These are phyloP conservation scores for Pseudogymnoascus sp. DNA, from an alignment of 2,329 filamentous ascomycete genomes.

Conservation along the genomic window DNA sequence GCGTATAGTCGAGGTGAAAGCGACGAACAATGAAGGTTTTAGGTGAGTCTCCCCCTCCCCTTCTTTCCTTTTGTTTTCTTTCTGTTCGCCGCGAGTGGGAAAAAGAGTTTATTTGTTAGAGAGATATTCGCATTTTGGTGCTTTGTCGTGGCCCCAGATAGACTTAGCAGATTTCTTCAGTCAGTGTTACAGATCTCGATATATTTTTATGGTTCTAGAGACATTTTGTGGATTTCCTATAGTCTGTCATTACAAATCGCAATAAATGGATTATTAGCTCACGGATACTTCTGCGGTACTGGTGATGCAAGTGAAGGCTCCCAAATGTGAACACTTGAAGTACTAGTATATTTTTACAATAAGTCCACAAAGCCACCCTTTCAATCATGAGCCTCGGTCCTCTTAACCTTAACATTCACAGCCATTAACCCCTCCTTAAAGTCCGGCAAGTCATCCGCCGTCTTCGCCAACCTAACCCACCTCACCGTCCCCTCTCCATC, in stretches of 20 bases:
- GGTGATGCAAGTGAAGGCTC: neutral
- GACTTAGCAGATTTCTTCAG: neutral
- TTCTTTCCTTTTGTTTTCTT: neutral
- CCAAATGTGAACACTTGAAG: neutral
- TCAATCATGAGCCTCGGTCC: neutral
- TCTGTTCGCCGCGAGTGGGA: neutral
- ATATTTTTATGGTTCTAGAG: neutral
- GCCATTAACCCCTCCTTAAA: conserved; percentile 40
- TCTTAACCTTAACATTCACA: conserved; percentile 1
- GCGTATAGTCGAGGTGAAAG: neutral
- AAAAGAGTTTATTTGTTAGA: neutral
- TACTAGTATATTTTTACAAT: neutral
- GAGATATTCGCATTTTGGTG: neutral
- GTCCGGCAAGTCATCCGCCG: conserved; percentile 47
- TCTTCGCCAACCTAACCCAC: conserved; percentile 42
- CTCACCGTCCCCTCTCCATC: conserved; percentile 44
- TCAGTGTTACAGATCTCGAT: neutral
- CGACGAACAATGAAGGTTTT: neutral
- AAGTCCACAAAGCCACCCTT: neutral
- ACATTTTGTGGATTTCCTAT: neutral
- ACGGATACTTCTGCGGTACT: neutral
- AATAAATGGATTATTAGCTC: neutral
- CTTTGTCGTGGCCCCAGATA: neutral
- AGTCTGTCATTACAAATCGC: neutral
- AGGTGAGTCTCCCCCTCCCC: neutral